phyloP scores from a whole-genome alignment of 306 rosid genomes.

The Inga leiocalycina region DNA sequence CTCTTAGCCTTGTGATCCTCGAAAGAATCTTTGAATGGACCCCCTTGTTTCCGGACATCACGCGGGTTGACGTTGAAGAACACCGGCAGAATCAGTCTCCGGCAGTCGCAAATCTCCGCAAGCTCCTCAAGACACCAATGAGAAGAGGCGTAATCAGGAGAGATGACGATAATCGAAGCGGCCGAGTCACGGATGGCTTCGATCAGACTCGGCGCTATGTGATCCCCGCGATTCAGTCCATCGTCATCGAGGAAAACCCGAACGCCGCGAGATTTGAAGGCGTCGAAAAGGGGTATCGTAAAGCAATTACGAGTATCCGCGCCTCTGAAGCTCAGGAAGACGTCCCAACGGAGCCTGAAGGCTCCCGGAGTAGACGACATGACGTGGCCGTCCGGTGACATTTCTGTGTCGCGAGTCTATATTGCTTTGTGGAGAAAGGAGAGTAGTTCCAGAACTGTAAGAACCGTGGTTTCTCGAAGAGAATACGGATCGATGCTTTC shows the following conservation, averaged over 20 bases:
- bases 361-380: too few relatives aligned
- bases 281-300: constrained; percentile 26
- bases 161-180: constrained; percentile 42
- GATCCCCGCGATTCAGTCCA: constrained; percentile 42
- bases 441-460: neutral
- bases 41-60: constrained; percentile 44
- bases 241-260: constrained; percentile 48
- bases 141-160: constrained; percentile 39
- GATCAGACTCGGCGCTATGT: constrained; percentile 34
- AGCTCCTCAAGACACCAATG: constrained; percentile 51
- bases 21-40: constrained; percentile 34
- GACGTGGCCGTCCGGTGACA: too few relatives aligned
- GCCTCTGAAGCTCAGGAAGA: too few relatives aligned
- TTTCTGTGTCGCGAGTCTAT: too few relatives aligned
- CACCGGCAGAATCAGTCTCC: constrained; percentile 47
- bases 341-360: too few relatives aligned
- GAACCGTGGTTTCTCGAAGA: neutral
- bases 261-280: constrained; percentile 32
- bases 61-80: constrained; percentile 46
- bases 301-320: constrained; percentile 39
- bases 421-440: neutral
- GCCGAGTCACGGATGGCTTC: constrained; percentile 58
- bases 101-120: constrained; percentile 37
- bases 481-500: neutral
- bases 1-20: constrained; percentile 1